Evolutionary conservation across 306 rosid genomes (phyloP).

Genomic region (Rubus idaeus): DNA sequence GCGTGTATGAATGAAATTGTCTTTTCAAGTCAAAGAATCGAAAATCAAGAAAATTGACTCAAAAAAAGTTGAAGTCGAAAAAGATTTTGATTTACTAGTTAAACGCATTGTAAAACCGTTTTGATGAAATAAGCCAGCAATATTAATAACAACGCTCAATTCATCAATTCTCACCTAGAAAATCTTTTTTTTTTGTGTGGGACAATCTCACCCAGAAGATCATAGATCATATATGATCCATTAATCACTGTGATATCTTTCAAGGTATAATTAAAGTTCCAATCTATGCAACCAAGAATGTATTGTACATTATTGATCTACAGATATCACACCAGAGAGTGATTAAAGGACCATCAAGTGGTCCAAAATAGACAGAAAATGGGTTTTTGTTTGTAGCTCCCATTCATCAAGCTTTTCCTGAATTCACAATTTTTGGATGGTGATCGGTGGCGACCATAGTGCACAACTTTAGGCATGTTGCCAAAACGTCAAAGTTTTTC

Average conservation of each 20-base stretch:
- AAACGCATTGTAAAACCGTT: not conserved
- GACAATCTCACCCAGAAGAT: too few relatives aligned
- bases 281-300: not conserved
- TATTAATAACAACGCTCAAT: not conserved
- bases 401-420: not conserved
- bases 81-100: accelerated
- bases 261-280: not conserved
- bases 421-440: not conserved
- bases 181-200: too few relatives aligned
- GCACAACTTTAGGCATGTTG: not conserved
- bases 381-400: slow-evolving; percentile 5
- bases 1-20: not conserved
- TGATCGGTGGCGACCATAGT: not conserved
- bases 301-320: not conserved
- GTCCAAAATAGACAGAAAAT: not conserved
- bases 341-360: not conserved
- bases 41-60: not conserved
- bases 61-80: accelerated
- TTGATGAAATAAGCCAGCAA: not conserved
- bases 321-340: not conserved
- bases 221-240: too few relatives aligned
- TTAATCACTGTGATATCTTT: not conserved
- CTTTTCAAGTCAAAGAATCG: not conserved
- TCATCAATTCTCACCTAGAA: too few relatives aligned
- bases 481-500: not conserved